A percentile compares a stretch with the other conserved stretches of the same genome.
phyloP scores from a whole-genome alignment of 2,329 filamentous ascomycete genomes.

The Exophiala sp. region DNA sequence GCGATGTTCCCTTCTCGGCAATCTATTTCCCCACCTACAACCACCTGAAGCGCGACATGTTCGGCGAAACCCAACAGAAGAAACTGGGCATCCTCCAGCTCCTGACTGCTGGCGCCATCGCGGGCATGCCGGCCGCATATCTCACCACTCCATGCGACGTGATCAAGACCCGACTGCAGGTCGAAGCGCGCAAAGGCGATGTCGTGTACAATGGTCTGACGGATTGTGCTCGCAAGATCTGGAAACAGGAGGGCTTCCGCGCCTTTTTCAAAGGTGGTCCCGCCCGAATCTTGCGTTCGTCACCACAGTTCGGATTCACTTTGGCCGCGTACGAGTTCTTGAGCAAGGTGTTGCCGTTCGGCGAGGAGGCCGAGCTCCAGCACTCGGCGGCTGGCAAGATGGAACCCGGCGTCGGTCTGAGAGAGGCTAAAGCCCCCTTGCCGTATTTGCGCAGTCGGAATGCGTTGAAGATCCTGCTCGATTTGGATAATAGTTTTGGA shows the following conservation, averaged over 20 bases:
- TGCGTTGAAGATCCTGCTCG: conserved; percentile 89
- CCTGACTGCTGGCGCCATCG: conserved; percentile 88
- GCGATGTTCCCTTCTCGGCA: conserved; percentile 94
- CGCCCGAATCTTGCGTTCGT: conserved; percentile 88
- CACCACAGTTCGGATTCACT: conserved; percentile 96
- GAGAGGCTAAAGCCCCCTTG: conserved; percentile 57
- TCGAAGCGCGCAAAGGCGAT: conserved; percentile 94
- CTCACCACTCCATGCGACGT: conserved; percentile 96
- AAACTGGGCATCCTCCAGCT: conserved; percentile 87
- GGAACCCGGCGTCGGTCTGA: conserved; percentile 58
- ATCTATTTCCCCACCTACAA: conserved; percentile 98
- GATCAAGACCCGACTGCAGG: conserved; percentile 97
- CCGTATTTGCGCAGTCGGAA: conserved; percentile 73
- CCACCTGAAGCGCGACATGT: conserved; percentile 88
- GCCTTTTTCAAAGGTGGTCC: conserved; percentile 99
- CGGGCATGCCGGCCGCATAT: conserved; percentile 86
- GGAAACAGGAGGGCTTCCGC: conserved; percentile 83
- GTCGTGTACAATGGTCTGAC: conserved; percentile 78
- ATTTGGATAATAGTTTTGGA: conserved; percentile 90
- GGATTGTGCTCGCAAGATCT: conserved; percentile 77
- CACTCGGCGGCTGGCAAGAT: conserved; percentile 49
- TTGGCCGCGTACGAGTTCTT: conserved; percentile 91
- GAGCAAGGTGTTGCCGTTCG: conserved; percentile 72
- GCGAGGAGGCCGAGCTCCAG: conserved; percentile 50
- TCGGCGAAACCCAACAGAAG: conserved; percentile 75